Evolutionary conservation across 78 protist species (phyloP), one percentile per base, ranked within the genome.

Genomic region (Dictyostelium citrinum): DNA sequence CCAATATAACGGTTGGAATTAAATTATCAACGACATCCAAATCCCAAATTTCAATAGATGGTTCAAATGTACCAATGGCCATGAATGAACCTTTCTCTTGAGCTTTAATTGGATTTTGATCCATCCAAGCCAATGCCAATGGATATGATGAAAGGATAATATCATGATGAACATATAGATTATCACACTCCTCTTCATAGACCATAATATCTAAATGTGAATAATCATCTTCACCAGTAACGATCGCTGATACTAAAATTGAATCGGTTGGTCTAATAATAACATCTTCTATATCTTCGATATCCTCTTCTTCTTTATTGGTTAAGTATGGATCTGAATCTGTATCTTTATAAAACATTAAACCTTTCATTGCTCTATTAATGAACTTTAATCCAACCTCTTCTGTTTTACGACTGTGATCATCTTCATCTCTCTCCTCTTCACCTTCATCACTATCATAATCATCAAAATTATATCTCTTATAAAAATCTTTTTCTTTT

Each of bases 131-230:
- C 9, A 97, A 46, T 14, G 82, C 61, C 10, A 97, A 90, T 9
- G 98, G 98, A 41, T 90, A 90, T 17, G 95, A 68, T 9, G 93
- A 96, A 0, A 97, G 51, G 16, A 91, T 58, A 37, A 96, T 81
- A 72, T 97, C 98, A 43, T 97, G 98, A 90, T 97, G 98, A 20
- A 95, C 67, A 72, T 91, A 97, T 37, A 97, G 68, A 83, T 97
- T 97, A 43, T 67, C 92, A 17, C 76, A 72, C 10, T 55, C 78
- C 37, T 95, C 96, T 46, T 97, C 98, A 80, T 97, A 97, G n/a
- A 97, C 90, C 83, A 84, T 68, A 31, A 96, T 60, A 58, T 97
- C 97, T 22, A 97, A 86, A 45, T 77, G 84, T 17, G 93, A 68
- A n/a, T 83, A 61, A 24, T 93, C 93, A 39, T 97, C 96, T 20